Evolutionary conservation across 305 asterid species (phyloP).

Genomic region (Fraxinus greggii): DNA sequence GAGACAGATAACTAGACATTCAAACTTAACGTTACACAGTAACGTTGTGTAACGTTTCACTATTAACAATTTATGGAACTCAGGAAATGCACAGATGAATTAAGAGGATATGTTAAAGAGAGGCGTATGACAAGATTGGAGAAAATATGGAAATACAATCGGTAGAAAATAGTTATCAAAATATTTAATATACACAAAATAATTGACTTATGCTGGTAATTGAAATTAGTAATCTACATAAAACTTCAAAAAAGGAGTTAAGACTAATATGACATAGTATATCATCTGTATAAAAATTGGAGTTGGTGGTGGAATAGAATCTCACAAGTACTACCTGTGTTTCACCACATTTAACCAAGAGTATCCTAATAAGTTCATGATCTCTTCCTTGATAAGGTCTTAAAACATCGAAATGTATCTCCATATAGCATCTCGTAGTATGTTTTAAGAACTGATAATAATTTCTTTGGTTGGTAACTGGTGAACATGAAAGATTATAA

Average conservation of each 20-base stretch:
- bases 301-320: background rate
- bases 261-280: background rate
- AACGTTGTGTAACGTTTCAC: background rate
- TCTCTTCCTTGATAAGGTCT: background rate
- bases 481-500: background rate
- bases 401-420: background rate
- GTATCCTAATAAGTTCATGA: background rate
- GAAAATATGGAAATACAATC: background rate
- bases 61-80: background rate
- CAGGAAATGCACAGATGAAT: background rate
- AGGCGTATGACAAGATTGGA: background rate
- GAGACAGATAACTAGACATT: background rate
- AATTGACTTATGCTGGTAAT: background rate
- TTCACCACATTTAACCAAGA: background rate
- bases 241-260: background rate
- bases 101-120: background rate
- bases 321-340: background rate
- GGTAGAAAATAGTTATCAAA: background rate
- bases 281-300: background rate
- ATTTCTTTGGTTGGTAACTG: background rate
- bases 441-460: background rate
- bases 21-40: background rate
- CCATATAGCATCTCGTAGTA: background rate
- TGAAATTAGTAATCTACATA: background rate
- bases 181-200: background rate